These are phyloP conservation scores for Sporobolomyces pararoseus DNA, from an alignment of 768 basidiomycete species.

Conservation along the genomic window DNA sequence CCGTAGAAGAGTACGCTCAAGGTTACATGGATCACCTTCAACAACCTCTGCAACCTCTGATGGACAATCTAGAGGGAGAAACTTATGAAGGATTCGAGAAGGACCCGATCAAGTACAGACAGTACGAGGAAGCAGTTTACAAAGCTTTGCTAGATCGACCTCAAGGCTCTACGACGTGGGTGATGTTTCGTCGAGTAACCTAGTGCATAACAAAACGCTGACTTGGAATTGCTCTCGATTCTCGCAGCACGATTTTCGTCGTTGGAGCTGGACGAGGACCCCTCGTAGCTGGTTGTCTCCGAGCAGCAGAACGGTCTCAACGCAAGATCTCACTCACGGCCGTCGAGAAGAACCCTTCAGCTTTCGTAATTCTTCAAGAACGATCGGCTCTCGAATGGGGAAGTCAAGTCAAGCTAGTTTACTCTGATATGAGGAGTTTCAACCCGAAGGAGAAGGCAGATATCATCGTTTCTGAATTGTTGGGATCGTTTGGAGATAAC, in stretches of 20 bases:
- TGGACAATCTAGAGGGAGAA: constrained; percentile 92
- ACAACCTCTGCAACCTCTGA: constrained; percentile 81
- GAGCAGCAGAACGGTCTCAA: constrained; percentile 66
- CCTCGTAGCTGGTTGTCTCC: constrained; percentile 76
- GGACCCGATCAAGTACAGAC: constrained; percentile 91
- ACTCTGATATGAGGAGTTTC: constrained; percentile 88
- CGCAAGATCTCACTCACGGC: constrained; percentile 65
- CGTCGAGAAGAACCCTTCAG: constrained; percentile 94
- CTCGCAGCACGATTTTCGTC: constrained; percentile 72
- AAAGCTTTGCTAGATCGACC: constrained; percentile 72
- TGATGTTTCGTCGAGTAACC: too few relatives aligned
- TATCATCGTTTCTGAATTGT: constrained; percentile 87
- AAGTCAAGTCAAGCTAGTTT: constrained; percentile 70
- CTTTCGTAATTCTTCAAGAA: constrained; percentile 85
- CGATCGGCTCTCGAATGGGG: constrained; percentile 79
- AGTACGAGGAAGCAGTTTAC: constrained; percentile 92
- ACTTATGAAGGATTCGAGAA: constrained; percentile 98
- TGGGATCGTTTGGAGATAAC: constrained; percentile 98
- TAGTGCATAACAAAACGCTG: too few relatives aligned
- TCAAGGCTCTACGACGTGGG: constrained; percentile 62
- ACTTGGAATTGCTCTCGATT: constrained; percentile 17
- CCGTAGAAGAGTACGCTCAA: constrained; percentile 82
- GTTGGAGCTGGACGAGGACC: constrained; percentile 95
- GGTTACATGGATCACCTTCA: constrained; percentile 95
- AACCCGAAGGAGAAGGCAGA: constrained; percentile 76